Base-by-base conservation (phyloP, 441 rosid species). In the Arabidopsis lyrata region DNA sequence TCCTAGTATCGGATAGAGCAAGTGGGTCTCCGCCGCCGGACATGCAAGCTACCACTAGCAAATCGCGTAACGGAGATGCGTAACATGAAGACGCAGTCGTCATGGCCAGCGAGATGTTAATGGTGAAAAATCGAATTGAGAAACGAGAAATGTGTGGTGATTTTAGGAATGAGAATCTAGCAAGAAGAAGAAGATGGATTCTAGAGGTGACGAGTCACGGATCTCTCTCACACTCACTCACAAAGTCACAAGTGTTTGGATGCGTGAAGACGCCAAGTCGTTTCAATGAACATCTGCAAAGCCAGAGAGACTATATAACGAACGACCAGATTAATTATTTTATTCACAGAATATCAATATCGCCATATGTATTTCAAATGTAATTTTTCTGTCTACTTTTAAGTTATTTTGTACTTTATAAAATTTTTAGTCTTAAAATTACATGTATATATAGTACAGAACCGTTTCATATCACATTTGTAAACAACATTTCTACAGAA, bases 21-120 rank as follows among this genome's bases (percentile, higher is more conserved):
- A 64, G 47, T 2, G 35, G 31, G 35, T 77, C 72, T 32, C 79
- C 80, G 24, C 44, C 68, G 62, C 81, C 83, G 58, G 97, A 90
- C 93, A 95, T 90, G 95, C 94, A 95, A 63, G 97, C 86, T 20
- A 91, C 95, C 59, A 92, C 88, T 7, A 95, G 78, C 89, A 90
- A 92, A 77, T 95, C 84, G 87, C 97, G 89, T 42, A 92, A 68
- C 63, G 99, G 97, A 81, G 96, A 81, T 7, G 96, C 75, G 41
- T 77, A 72, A 49, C 81, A 72, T 54, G 83, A 73, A 62, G 86
- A 77, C 32, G 93, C 74, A 74, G 79, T 84, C 75, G 72, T 73
- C 80, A 77, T 77, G 58, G 58, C 57, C 39, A 47, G 56, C 8
- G 44, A 45, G 45, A 1, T 47, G 14, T 34, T 34, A 18, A 36